Evolutionary conservation across 108 stramenopile species (phyloP).

Genomic region (Parmales sp.): DNA sequence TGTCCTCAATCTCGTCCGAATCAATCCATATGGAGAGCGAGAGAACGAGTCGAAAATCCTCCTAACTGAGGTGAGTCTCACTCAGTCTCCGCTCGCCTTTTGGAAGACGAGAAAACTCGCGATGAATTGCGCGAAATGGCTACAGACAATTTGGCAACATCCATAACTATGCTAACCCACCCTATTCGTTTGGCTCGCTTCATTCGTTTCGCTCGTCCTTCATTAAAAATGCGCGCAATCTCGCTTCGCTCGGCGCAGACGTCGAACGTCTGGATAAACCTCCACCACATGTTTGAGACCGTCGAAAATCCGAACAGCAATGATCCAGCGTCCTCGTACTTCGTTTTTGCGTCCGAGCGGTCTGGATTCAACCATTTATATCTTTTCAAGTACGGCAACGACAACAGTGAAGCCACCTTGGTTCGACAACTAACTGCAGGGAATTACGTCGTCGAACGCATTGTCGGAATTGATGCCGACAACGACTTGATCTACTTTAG

Average conservation of each 20-base stretch:
- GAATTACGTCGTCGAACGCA: conserved; percentile 65
- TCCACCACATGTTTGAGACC: conserved; percentile 63
- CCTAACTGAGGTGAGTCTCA: background rate
- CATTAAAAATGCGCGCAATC: no score
- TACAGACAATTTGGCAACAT: no score
- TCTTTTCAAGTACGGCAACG: conserved; percentile 56
- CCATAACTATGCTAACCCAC: no score
- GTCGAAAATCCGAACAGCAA: background rate
- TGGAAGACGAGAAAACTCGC: no score
- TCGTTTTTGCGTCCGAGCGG: conserved; percentile 71
- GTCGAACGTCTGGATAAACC: conserved; percentile 81
- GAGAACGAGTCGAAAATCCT: background rate
- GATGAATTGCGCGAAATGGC: no score
- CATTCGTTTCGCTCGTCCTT: no score
- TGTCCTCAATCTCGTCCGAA: conserved; percentile 42
- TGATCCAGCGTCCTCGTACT: no score
- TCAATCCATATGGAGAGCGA: conserved; percentile 22
- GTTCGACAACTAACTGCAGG: conserved; percentile 48
- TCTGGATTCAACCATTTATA: conserved; percentile 73
- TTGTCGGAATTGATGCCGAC: conserved; percentile 54
- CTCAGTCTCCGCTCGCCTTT: no score
- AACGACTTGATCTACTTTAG: conserved; percentile 59
- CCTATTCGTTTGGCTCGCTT: no score
- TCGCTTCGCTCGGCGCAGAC: no score
- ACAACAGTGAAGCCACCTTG: conserved; percentile 39